These are phyloP conservation scores for Phaeodactylum tricornutum DNA, from an alignment of 108 stramenopile species.

Conservation along the genomic window DNA sequence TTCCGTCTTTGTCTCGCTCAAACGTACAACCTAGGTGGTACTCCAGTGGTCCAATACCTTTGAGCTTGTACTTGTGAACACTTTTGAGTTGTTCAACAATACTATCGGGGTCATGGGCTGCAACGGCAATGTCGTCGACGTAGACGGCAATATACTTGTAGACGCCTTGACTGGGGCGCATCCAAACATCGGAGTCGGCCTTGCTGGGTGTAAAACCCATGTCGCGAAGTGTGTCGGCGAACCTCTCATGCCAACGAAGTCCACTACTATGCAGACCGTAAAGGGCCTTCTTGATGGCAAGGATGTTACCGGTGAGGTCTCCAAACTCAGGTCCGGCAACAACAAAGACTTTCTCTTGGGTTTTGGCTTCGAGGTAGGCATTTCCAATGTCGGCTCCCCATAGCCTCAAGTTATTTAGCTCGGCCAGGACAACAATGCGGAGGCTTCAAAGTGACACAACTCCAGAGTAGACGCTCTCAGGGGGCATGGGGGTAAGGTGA, in stretches of 20 bases:
- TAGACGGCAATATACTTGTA: slow-evolving; percentile 6
- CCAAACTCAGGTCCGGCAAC: slow-evolving; percentile 16
- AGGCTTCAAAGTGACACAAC: slow-evolving; percentile 17
- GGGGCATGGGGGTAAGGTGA: slow-evolving; percentile 18
- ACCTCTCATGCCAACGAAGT: background rate
- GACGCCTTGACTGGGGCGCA: background rate
- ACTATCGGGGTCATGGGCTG: slow-evolving; percentile 7
- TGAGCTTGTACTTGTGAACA: slow-evolving; percentile 3
- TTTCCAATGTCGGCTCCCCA: slow-evolving; percentile 16
- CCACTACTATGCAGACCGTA: slow-evolving; percentile 11
- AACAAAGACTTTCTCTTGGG: slow-evolving; percentile 13
- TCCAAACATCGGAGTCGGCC: slow-evolving; percentile 28
- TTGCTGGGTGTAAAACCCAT: slow-evolving; percentile 21
- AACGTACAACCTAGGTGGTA: slow-evolving; percentile 6
- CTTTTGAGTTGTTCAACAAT: slow-evolving; percentile 2
- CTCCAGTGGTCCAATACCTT: background rate
- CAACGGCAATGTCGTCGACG: slow-evolving; percentile 4
- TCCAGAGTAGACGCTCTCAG: slow-evolving; percentile 15
- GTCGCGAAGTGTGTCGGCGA: slow-evolving; percentile 11
- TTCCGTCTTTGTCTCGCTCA: background rate
- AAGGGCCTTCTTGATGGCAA: slow-evolving; percentile 8
- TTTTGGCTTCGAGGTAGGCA: slow-evolving; percentile 11
- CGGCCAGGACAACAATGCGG: slow-evolving; percentile 3
- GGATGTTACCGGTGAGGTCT: background rate
- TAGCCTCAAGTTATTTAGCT: slow-evolving; percentile 2